Percentiles rank a stretch among this genome's conserved stretches.
Conservation (phyloP, 257 asterid species). For the Przewalskia tangutica region DNA sequence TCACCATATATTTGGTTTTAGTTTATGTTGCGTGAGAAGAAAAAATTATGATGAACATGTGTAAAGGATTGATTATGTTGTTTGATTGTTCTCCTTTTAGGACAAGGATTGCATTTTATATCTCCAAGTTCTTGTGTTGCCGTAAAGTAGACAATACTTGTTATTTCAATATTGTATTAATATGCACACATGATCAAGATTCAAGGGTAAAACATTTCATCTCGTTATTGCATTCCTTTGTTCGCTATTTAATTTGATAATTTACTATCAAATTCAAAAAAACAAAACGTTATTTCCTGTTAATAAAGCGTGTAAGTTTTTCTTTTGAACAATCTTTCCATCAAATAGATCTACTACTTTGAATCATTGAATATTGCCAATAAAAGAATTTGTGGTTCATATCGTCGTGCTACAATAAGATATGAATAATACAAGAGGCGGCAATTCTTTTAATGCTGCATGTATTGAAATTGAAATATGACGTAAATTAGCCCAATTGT, state of each 20-base stretch:
- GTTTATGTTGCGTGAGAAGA: background rate
- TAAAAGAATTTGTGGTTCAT: background rate
- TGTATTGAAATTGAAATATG: background rate
- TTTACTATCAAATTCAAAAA: too few species aligned
- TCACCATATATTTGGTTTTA: background rate
- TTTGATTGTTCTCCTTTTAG: background rate
- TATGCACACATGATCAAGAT: too few species aligned
- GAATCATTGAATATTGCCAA: background rate
- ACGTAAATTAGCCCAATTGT: background rate
- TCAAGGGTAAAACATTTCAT: background rate
- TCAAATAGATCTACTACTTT: background rate
- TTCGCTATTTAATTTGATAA: too few species aligned
- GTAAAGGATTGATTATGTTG: slow-evolving; percentile 22
- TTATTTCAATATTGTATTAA: too few species aligned
- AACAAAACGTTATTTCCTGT: too few species aligned
- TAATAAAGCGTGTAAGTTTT: background rate
- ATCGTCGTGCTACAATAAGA: background rate
- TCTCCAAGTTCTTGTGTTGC: background rate
- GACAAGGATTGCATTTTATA: background rate
- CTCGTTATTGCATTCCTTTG: background rate
- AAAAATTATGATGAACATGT: slow-evolving; percentile 14
- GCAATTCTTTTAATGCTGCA: background rate
- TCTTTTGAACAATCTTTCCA: background rate
- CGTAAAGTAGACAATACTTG: background rate
- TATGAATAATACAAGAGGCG: background rate